Conservation (phyloP, 1,139 yeast species). For the Suhomyces guaymorum region DNA sequence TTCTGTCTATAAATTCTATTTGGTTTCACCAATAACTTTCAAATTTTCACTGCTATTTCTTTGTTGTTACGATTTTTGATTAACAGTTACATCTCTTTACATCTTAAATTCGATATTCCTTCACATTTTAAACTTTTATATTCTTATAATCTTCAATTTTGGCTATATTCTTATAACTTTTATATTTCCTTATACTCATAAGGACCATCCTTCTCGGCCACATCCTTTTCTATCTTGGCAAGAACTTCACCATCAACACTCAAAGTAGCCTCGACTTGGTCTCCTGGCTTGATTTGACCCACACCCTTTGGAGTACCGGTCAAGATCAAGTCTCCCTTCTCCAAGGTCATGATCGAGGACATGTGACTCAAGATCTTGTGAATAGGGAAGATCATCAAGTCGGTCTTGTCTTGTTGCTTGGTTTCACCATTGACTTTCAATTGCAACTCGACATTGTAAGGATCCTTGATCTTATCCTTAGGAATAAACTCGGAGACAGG, state of each 20-base stretch:
- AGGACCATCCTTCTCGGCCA: constrained; percentile 77
- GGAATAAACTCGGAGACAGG: constrained; percentile 78
- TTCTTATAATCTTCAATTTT: too few species aligned
- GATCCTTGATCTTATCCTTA: constrained; percentile 65
- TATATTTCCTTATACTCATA: constrained; percentile 63
- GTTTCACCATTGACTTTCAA: constrained; percentile 69
- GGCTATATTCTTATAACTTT: too few species aligned
- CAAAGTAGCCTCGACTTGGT: constrained; percentile 64
- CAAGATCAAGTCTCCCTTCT: constrained; percentile 85
- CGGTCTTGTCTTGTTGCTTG: constrained; percentile 77
- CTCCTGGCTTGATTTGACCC: constrained; percentile 79
- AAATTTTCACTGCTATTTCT: too few species aligned
- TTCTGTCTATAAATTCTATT: too few species aligned
- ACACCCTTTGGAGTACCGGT: constrained; percentile 99
- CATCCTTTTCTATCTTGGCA: constrained; percentile 54
- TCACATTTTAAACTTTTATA: too few species aligned
- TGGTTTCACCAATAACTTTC: too few species aligned
- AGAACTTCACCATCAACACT: constrained; percentile 56
- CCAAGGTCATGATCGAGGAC: constrained; percentile 85
- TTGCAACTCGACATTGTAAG: constrained; percentile 66
- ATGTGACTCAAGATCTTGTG: constrained; percentile 77
- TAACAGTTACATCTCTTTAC: too few species aligned
- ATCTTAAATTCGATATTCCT: too few species aligned
- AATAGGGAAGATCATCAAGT: constrained; percentile 85
- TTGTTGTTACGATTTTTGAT: too few species aligned